Conservation (phyloP, 2,329 filamentous ascomycete species). For the Nothopassalora personata region DNA sequence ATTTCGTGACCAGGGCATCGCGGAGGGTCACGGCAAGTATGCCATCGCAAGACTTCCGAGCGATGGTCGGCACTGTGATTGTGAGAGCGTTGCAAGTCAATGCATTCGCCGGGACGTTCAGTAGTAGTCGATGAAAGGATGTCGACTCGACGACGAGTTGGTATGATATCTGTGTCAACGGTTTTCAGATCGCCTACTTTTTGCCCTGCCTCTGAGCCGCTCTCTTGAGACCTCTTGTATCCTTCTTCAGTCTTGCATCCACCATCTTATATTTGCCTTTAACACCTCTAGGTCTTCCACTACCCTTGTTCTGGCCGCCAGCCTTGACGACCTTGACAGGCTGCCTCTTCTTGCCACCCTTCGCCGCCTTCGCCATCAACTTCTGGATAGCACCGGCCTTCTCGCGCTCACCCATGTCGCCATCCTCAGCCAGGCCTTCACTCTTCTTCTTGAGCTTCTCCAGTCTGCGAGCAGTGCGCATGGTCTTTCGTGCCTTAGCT, state of each 20-base stretch:
- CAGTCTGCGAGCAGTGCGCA: slow-evolving; percentile 81
- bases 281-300: slow-evolving; percentile 82
- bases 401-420: slow-evolving; percentile 80
- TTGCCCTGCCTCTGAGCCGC: slow-evolving; percentile 57
- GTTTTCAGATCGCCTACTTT: slow-evolving; percentile 5
- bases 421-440: slow-evolving; percentile 71
- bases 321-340: slow-evolving; percentile 87
- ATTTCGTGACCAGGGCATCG: too few relatives aligned
- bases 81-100: too few relatives aligned
- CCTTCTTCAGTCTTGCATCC: slow-evolving; percentile 92
- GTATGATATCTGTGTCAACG: too few relatives aligned
- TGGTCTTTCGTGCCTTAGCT: slow-evolving; percentile 93
- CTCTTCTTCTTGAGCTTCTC: slow-evolving; percentile 98
- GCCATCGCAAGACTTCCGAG: too few relatives aligned
- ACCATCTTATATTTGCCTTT: slow-evolving; percentile 98
- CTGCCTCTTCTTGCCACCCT: slow-evolving; percentile 64
- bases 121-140: too few relatives aligned
- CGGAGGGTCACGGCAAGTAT: too few relatives aligned
- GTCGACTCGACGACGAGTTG: too few relatives aligned
- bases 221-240: slow-evolving; percentile 81
- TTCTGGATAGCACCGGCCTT: slow-evolving; percentile 81
- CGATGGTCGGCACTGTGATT: too few relatives aligned
- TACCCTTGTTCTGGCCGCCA: slow-evolving; percentile 73
- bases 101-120: too few relatives aligned
- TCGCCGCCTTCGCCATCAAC: slow-evolving; percentile 73